A percentile compares a stretch with the other conserved stretches of the same genome.
phyloP scores from a whole-genome alignment of 345 rosid genomes.

The Eucalyptus fibrosa region DNA sequence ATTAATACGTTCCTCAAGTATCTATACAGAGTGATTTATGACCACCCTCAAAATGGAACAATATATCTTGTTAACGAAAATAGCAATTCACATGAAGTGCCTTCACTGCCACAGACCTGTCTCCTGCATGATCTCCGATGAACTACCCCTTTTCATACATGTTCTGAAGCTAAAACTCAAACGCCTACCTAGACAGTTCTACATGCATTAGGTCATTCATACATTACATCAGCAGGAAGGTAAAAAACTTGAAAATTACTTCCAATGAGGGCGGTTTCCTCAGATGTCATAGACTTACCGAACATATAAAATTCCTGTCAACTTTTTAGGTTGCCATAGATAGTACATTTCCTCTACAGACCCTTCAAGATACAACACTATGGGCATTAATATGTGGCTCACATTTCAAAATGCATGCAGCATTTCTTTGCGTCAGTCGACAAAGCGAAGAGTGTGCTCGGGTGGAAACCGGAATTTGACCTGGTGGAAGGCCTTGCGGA shows the following conservation, averaged over 20 bases:
- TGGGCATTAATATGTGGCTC: background rate
- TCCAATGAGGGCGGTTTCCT: background rate
- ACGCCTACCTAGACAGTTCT: background rate
- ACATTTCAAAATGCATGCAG: slow-evolving; percentile 17
- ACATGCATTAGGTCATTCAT: background rate
- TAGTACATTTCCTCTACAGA: background rate
- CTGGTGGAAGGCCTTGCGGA: slow-evolving; percentile 92
- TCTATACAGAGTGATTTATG: background rate
- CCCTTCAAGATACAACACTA: background rate
- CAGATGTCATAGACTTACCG: background rate
- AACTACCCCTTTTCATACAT: background rate
- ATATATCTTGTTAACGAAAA: background rate
- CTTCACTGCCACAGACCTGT: background rate
- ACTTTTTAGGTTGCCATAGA: background rate
- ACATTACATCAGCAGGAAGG: background rate
- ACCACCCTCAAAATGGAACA: background rate
- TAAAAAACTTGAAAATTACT: background rate
- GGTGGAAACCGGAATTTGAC: slow-evolving; percentile 68
- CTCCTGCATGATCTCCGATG: background rate
- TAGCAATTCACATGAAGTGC: background rate
- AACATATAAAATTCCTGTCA: background rate
- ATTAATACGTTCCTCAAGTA: background rate
- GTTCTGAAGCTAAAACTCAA: background rate
- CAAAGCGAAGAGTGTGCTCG: slow-evolving; percentile 79
- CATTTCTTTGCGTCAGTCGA: slow-evolving; percentile 93